Percentiles rank a stretch among this genome's conserved stretches.
These are phyloP conservation scores for Suillus subalutaceus DNA, from an alignment of 768 basidiomycete species.

Conservation along the genomic window DNA sequence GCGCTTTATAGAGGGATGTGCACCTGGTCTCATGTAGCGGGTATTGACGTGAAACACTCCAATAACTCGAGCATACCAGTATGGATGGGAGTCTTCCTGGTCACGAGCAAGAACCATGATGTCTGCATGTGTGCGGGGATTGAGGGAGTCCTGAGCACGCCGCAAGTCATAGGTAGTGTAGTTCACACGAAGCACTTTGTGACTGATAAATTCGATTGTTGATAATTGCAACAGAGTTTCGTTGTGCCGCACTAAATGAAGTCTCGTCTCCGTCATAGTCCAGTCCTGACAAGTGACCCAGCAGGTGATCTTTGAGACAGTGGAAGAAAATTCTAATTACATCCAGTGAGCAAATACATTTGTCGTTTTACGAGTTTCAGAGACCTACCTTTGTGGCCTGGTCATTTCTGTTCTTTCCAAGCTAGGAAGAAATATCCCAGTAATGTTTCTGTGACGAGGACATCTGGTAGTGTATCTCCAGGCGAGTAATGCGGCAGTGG, in stretches of 20 bases:
- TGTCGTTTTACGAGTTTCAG: background rate
- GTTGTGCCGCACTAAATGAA: constrained; percentile 16
- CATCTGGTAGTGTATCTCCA: constrained; percentile 24
- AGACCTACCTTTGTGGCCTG: constrained; percentile 15
- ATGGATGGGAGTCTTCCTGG: no score
- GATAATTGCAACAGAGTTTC: no score
- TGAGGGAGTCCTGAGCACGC: no score
- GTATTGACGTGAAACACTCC: no score
- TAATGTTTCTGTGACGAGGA: constrained; percentile 10
- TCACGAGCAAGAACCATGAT: no score
- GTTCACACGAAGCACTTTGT: no score
- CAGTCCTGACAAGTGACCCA: constrained; percentile 12
- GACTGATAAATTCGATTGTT: no score
- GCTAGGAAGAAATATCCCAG: constrained; percentile 13
- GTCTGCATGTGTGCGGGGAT: no score
- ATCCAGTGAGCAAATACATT: background rate
- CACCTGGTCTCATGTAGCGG: no score
- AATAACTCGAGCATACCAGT: no score
- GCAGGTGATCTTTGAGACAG: constrained; percentile 23
- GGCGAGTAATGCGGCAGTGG: constrained; percentile 8
- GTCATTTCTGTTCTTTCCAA: constrained; percentile 13
- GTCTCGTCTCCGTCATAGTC: constrained; percentile 31
- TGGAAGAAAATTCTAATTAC: constrained; percentile 24
- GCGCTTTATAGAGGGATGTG: no score
- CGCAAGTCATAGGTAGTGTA: no score